Conservation (phyloP, 208 protist species). For the Leptomonas pyrrhocoris region DNA sequence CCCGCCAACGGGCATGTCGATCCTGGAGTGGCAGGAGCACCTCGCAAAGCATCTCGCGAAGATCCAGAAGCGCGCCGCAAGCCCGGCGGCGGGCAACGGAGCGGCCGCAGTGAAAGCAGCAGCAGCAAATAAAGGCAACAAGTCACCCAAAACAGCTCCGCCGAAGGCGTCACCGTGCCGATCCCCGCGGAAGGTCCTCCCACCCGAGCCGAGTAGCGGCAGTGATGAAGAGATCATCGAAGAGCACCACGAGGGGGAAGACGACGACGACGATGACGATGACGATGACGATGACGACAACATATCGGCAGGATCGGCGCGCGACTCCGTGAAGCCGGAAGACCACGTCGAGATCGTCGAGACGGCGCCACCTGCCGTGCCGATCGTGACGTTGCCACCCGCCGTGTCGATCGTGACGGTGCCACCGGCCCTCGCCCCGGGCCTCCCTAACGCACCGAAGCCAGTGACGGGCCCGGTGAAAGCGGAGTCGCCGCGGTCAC, state of each 20-base stretch:
- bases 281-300: too few species aligned
- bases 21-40: constrained; percentile 41
- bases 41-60: constrained; percentile 27
- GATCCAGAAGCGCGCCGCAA: constrained; percentile 7
- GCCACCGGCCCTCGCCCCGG: not conserved
- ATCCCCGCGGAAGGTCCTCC: not conserved
- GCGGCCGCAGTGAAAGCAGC: constrained; percentile 11
- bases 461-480: not conserved
- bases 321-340: not conserved
- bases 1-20: constrained; percentile 38
- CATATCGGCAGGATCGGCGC: too few species aligned
- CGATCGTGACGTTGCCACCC: too few species aligned
- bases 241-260: not conserved
- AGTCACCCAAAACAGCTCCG: not conserved
- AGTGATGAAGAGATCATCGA: not conserved
- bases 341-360: not conserved
- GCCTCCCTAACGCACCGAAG: not conserved
- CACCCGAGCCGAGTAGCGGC: too few species aligned
- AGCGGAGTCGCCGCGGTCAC: constrained; percentile 7
- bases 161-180: not conserved
- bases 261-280: not conserved
- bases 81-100: constrained; percentile 12
- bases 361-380: too few species aligned
- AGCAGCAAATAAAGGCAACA: not conserved
- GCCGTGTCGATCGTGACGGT: too few species aligned